Percentiles rank a stretch among this genome's conserved stretches.
Conservation (phyloP, 768 basidiomycete species). For the Mycena haematopus region DNA sequence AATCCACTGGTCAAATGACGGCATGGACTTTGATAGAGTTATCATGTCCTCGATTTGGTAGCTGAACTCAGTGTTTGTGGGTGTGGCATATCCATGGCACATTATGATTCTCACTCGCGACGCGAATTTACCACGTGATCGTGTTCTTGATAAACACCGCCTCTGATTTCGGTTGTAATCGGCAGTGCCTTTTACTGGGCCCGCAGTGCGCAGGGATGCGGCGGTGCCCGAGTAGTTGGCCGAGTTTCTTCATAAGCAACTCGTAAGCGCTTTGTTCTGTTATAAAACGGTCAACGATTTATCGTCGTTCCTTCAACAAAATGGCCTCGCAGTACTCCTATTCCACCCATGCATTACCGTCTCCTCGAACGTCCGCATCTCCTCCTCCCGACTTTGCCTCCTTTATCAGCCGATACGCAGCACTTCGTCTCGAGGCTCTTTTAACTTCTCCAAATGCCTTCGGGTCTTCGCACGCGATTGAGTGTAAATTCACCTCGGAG, state of each 20-base stretch:
- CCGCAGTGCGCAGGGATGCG: too few species aligned
- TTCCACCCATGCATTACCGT: slow-evolving; percentile 22
- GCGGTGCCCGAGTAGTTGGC: background rate
- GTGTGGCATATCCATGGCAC: too few species aligned
- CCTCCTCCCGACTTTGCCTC: slow-evolving; percentile 13
- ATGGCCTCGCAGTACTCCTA: slow-evolving; percentile 19
- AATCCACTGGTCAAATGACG: too few species aligned
- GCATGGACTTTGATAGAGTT: too few species aligned
- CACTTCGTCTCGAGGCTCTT: slow-evolving; percentile 27
- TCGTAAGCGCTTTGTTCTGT: background rate
- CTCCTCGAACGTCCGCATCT: slow-evolving; percentile 11
- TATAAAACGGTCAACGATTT: background rate
- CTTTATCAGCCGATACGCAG: slow-evolving; percentile 14
- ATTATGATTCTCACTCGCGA: too few species aligned
- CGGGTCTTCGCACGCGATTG: slow-evolving; percentile 23
- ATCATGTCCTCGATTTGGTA: too few species aligned
- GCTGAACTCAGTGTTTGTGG: too few species aligned
- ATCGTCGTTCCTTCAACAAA: background rate
- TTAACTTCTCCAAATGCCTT: slow-evolving; percentile 25
- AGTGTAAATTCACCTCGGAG: slow-evolving; percentile 18
- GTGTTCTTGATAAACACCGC: too few species aligned
- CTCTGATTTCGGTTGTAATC: too few species aligned
- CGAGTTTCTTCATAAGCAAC: background rate
- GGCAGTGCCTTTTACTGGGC: too few species aligned
- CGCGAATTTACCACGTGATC: too few species aligned